A percentile compares a stretch with the other conserved stretches of the same genome.
phyloP scores from a whole-genome alignment of 23 red algal genomes.

The Agarophyton chilense region DNA sequence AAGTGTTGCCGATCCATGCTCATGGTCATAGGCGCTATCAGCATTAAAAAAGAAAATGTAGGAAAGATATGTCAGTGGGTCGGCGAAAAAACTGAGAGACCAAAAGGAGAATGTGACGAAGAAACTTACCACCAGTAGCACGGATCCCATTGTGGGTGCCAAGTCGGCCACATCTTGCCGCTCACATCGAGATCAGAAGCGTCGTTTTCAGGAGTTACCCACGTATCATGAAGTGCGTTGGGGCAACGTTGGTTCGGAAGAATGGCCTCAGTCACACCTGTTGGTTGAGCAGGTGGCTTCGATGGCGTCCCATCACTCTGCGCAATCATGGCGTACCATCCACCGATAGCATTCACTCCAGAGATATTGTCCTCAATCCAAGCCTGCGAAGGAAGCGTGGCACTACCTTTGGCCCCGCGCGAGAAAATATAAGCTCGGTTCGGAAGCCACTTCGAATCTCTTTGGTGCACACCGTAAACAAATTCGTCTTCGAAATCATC shows the following conservation, averaged over 20 bases:
- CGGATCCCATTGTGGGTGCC: constrained; percentile 66
- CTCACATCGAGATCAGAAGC: constrained; percentile 28
- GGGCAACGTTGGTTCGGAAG: constrained; percentile 51
- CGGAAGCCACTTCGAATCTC: constrained; percentile 14
- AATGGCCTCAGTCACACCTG: constrained; percentile 10
- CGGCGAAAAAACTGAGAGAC: background rate
- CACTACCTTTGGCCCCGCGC: background rate
- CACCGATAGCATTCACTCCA: constrained; percentile 3
- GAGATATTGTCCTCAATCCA: constrained; percentile 37
- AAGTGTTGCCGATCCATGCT: constrained; percentile 55
- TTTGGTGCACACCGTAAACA: constrained; percentile 47
- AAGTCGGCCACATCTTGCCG: constrained; percentile 49
- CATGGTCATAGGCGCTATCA: constrained; percentile 56
- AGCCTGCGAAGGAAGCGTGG: background rate
- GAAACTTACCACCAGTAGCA: constrained; percentile 62
- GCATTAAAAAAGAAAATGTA: background rate
- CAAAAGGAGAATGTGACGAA: background rate
- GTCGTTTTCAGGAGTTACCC: constrained; percentile 54
- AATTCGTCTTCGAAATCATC: constrained; percentile 20
- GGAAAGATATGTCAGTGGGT: background rate
- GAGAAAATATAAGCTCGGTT: constrained; percentile 28
- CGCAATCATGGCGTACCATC: constrained; percentile 44
- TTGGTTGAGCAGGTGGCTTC: background rate
- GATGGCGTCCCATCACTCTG: constrained; percentile 47
- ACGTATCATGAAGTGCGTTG: constrained; percentile 36